Base-by-base conservation (phyloP, 257 asterid genomes). In the Plantago elongata region DNA sequence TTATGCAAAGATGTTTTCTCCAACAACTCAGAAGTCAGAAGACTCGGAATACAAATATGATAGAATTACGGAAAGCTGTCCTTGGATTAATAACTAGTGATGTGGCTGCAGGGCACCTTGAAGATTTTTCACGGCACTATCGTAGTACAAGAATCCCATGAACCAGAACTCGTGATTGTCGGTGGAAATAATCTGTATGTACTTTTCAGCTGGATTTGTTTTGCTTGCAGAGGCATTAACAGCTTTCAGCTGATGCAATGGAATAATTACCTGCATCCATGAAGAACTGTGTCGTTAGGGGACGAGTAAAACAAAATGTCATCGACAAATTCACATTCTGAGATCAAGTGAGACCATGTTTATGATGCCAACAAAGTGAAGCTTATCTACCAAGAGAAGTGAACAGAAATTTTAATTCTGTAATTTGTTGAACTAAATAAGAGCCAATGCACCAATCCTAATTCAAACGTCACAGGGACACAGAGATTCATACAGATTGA, bases 81-180 rank as follows among this genome's bases (percentile, higher is more conserved):
- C 9, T 9, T 44, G 27, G 37, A 65, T 9, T 44, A 42, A 42
- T 57, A 51, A 72, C 51, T 27, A 51, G 55, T 58, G 74, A 70
- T 62, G 78, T 40, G 73, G 66, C 60, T 69, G 77, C 77, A 79
- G 11, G 29, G 83, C 81, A 67, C 68, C 91, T 61, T 71, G 89
- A 42, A 93, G 71, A 75, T 61, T 63, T 57, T 80, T 83, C 63
- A 87, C 97, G 11, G 96, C 97, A 67, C 83, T 81, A 3, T 85
- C 89, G 51, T 93, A 93, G 84, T 77, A 64, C 59, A 93, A 65
- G 50, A 93, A 93, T 64, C 97, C 99, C 97, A 93, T 87, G 80
- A 78, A 93, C 97, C 97, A 93, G 80, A 89, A 93, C 71, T 93
- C 99, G 15, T 89, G 97, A 73, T 78, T 80, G 72, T 85, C 99